Conservation (phyloP, 768 basidiomycete genomes). For the Tricholoma sp. region DNA sequence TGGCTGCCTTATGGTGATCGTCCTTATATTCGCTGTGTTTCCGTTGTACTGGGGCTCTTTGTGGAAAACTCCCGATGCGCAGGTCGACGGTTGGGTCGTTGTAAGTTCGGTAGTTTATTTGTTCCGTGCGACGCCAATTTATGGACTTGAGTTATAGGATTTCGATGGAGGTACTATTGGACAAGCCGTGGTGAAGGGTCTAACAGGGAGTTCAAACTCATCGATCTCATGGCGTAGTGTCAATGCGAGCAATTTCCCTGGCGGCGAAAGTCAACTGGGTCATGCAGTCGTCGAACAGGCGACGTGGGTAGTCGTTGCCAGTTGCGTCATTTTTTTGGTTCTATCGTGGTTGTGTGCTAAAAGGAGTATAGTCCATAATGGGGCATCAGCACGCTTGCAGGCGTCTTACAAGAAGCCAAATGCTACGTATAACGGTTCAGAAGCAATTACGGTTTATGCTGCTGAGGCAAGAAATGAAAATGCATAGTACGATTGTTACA, state of each 20-base stretch:
- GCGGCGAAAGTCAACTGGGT: conserved; percentile 36
- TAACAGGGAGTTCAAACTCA: conserved; percentile 18
- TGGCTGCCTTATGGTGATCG: conserved; percentile 10
- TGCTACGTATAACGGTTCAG: conserved; percentile 40
- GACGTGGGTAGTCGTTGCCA: conserved; percentile 49
- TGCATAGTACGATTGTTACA: not conserved
- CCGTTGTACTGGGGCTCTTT: conserved; percentile 21
- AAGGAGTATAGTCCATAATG: conserved; percentile 29
- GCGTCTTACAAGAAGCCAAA: conserved; percentile 34
- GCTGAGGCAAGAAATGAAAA: conserved; percentile 35
- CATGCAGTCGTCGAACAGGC: conserved; percentile 42
- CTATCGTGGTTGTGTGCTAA: not conserved
- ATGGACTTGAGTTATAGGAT: conserved; percentile 32
- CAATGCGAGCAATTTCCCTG: conserved; percentile 36
- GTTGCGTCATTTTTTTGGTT: conserved; percentile 22
- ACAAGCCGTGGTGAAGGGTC: conserved; percentile 33
- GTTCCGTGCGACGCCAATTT: too few relatives aligned
- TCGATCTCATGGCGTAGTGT: conserved; percentile 43
- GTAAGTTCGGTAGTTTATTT: not conserved
- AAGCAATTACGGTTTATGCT: conserved; percentile 43
- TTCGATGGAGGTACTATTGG: conserved; percentile 56
- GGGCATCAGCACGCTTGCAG: conserved; percentile 32
- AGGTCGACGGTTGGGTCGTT: conserved; percentile 18
- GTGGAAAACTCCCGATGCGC: conserved; percentile 17
- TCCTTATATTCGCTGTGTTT: conserved; percentile 17